Evolutionary conservation across 1,284 basidiomycete genomes (phyloP), one percentile per base, ranked within the genome.

Genomic region (Earliella scabrosa): DNA sequence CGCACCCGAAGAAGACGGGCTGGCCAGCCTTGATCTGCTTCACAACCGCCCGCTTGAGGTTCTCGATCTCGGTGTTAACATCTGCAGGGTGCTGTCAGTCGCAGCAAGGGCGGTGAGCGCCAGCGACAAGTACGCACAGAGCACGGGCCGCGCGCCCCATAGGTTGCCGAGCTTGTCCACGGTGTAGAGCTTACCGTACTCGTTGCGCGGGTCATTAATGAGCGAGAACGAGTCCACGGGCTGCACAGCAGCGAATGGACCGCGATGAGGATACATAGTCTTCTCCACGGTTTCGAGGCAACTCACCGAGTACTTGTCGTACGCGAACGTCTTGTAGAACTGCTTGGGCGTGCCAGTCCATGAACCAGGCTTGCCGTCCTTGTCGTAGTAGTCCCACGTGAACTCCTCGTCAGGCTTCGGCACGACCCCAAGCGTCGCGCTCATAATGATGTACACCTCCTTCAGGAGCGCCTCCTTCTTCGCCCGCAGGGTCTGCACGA

Each of bases 1-100:
- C 95, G 71, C 93, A 97, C 1, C 96, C 96, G 69, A 97, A 97
- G 82, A 97, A 98, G 45, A 97, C 90, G 1, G 97, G 92, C 39
- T 89, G 86, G 45, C 94, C 93, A 23, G 91, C 91, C 73, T 95
- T 94, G 78, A 98, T 87, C 69, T 88, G 81, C 76, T 88, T 88
- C 52, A 97, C 84, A 18, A 95, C 87, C 4, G 86, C 86, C 14
- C 83, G 76, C 78, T 97, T 96, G 69, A 98, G 82, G 43, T 86
- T 84, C 39, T 88, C 83, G 59, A 87, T 86, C 60, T 90, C 83
- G 0, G 93, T 93, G 77, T 98, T 98, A 59, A 98, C 93, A 70
- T 97, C 92, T 94, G 63, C 31, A 18, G n/a, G 18, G 2, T 43
- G 9, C n/a, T 45, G 13, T 47, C 34, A 41, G 11, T 53, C 45